phyloP scores from a whole-genome alignment of 108 stramenopile species.

The Cyclostephanos invisitatus region DNA sequence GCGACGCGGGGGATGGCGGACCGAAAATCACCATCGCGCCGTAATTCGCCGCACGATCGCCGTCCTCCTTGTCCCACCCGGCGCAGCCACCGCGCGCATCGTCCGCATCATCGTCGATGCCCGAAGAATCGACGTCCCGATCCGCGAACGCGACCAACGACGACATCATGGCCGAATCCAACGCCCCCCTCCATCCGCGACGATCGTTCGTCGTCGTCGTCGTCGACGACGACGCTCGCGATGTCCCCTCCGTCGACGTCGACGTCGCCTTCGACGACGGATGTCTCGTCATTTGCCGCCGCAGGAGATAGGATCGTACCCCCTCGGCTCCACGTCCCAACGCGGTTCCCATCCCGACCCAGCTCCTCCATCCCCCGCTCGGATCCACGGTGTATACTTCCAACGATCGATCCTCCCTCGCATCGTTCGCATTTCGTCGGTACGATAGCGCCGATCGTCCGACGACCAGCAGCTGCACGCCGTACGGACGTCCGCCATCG shows the following conservation, averaged over 20 bases:
- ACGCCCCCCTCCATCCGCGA: slow-evolving; percentile 42
- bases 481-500: slow-evolving; percentile 39
- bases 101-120: background rate
- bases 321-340: slow-evolving; percentile 44
- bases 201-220: background rate
- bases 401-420: slow-evolving; percentile 7
- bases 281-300: background rate
- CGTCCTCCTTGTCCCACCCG: too few relatives aligned
- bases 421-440: background rate
- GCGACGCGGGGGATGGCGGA: background rate
- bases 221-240: too few relatives aligned
- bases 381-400: slow-evolving; percentile 56
- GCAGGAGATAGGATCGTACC: slow-evolving; percentile 22
- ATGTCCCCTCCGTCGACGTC: too few relatives aligned
- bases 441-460: slow-evolving; percentile 25
- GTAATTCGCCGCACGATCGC: slow-evolving; percentile 20
- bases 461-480: slow-evolving; percentile 46
- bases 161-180: slow-evolving; percentile 47
- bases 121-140: slow-evolving; percentile 8
- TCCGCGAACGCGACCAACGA: slow-evolving; percentile 41
- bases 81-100: background rate
- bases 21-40: slow-evolving; percentile 37
- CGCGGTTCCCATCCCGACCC: slow-evolving; percentile 30
- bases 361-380: slow-evolving; percentile 46
- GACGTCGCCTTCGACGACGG: slow-evolving; percentile 1